phyloP scores from a whole-genome alignment of 2,329 filamentous ascomycete species.

The Pyricularia pennisetigena region DNA sequence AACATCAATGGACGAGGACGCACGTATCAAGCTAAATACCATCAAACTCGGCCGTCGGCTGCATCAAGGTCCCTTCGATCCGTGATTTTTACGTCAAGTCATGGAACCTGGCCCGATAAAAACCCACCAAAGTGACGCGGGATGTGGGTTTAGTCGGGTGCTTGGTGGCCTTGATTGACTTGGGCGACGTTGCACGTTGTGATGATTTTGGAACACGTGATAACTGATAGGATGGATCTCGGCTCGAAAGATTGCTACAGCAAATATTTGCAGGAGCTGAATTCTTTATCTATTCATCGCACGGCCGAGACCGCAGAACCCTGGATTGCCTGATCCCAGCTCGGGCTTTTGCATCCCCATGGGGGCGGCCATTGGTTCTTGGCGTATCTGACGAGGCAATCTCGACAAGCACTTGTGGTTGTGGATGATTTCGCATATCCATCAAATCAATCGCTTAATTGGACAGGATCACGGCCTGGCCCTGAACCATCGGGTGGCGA shows the following conservation, averaged over 20 bases:
- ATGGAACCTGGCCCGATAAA: not conserved
- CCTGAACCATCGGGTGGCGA: not conserved
- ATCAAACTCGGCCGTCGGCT: not conserved
- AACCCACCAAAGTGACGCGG: not conserved
- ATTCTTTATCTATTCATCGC: not conserved
- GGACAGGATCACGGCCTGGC: not conserved
- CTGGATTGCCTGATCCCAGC: not conserved
- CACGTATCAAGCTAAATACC: not conserved
- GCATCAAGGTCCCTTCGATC: not conserved
- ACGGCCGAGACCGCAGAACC: not conserved
- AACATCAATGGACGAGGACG: no score
- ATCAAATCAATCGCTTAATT: not conserved
- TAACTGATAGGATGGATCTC: not conserved
- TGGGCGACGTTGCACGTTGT: not conserved
- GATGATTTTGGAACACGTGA: not conserved
- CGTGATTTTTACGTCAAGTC: not conserved
- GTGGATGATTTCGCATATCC: not conserved
- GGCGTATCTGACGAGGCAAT: not conserved
- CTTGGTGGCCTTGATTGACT: not conserved
- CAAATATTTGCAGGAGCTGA: not conserved
- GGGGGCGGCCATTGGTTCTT: not conserved
- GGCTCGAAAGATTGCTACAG: not conserved
- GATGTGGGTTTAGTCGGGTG: not conserved
- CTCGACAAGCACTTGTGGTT: not conserved
- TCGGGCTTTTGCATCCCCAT: not conserved